phyloP scores from a whole-genome alignment of 805 yeast genomes.

The Wickerhamiella domercqiae region DNA sequence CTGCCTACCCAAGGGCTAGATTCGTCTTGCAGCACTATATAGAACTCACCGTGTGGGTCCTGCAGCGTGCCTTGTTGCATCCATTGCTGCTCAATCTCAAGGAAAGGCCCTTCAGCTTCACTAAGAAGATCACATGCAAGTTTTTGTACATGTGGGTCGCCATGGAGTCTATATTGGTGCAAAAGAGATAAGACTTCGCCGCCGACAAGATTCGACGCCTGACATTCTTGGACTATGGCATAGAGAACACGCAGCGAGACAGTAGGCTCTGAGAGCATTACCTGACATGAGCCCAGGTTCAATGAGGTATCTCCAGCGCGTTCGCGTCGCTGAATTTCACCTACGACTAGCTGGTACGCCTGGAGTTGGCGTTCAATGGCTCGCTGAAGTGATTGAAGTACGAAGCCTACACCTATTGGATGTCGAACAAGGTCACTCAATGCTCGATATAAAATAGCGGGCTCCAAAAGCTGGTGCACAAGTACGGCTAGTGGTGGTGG shows the following conservation, averaged over 20 bases:
- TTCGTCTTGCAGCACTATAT: constrained; percentile 24
- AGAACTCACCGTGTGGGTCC: constrained; percentile 47
- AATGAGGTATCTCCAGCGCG: constrained; percentile 9
- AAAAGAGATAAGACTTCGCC: constrained; percentile 42
- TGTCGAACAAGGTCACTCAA: constrained; percentile 26
- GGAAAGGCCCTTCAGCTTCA: constrained; percentile 42
- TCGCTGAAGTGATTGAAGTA: constrained; percentile 46
- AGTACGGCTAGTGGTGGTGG: constrained; percentile 43
- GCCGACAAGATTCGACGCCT: constrained; percentile 27
- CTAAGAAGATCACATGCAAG: constrained; percentile 32
- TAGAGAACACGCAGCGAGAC: constrained; percentile 43
- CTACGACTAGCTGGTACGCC: constrained; percentile 30
- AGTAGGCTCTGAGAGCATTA: constrained; percentile 34
- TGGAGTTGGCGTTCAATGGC: constrained; percentile 31
- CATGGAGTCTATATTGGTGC: constrained; percentile 38
- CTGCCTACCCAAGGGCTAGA: constrained; percentile 10
- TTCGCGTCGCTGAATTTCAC: constrained; percentile 28
- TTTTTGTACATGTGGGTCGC: constrained; percentile 39
- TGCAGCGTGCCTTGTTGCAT: constrained; percentile 46
- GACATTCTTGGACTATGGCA: constrained; percentile 25
- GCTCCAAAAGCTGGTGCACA: constrained; percentile 46
- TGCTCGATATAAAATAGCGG: constrained; percentile 48
- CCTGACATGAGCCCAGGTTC: constrained; percentile 1
- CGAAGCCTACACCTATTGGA: constrained; percentile 27
- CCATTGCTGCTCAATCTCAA: constrained; percentile 50